phyloP scores from a whole-genome alignment of 2,329 filamentous ascomycete genomes.

The Pleurostoma richardsiae region DNA sequence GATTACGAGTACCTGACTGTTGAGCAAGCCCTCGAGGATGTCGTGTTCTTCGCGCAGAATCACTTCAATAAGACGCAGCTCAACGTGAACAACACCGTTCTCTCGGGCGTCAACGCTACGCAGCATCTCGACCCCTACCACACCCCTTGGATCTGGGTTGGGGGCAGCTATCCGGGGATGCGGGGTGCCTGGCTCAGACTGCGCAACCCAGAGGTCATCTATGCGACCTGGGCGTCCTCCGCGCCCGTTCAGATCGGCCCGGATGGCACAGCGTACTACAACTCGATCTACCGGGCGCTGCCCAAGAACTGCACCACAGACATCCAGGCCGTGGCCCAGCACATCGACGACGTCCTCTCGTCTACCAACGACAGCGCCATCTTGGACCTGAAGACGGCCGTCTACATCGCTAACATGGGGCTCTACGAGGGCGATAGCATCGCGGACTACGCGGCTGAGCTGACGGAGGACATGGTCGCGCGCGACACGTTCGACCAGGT shows the following conservation, averaged over 20 bases:
- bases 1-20: slow-evolving; percentile 16
- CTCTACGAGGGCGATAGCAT: no score
- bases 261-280: slow-evolving; percentile 44
- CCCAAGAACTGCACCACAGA: slow-evolving; percentile 13
- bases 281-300: slow-evolving; percentile 39
- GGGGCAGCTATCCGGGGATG: slow-evolving; percentile 46
- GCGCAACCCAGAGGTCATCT: slow-evolving; percentile 40
- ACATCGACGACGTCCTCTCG: slow-evolving; percentile 4
- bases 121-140: slow-evolving; percentile 26
- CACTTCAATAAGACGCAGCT: slow-evolving; percentile 16
- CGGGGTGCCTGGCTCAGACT: slow-evolving; percentile 41
- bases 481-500: no score
- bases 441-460: no score
- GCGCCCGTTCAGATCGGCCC: slow-evolving; percentile 40
- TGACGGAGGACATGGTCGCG: no score
- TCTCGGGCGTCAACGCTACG: slow-evolving; percentile 11
- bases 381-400: slow-evolving; percentile 3
- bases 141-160: slow-evolving; percentile 46
- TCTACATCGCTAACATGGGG: neutral
- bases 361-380: neutral
- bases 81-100: slow-evolving; percentile 29
- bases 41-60: slow-evolving; percentile 19
- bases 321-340: slow-evolving; percentile 4
- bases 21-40: slow-evolving; percentile 20
- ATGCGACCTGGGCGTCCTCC: slow-evolving; percentile 44